Conservation (phyloP, 257 asterid species). For the Ajuga chamaepitys region DNA sequence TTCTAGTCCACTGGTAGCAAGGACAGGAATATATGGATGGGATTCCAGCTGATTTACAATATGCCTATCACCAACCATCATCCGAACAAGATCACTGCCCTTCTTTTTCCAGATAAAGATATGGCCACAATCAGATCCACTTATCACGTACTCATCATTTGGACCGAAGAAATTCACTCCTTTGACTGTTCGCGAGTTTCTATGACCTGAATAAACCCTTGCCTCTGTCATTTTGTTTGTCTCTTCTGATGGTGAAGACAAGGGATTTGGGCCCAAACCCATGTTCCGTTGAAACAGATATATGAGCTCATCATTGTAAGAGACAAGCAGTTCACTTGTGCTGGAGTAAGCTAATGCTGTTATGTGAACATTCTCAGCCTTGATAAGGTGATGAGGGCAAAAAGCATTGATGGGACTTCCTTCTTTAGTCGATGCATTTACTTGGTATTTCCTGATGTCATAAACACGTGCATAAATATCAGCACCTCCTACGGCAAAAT, state of each 20-base stretch:
- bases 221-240: conserved; percentile 21
- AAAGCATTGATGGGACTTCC: conserved; percentile 45
- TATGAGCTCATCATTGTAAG: conserved; percentile 66
- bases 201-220: conserved; percentile 54
- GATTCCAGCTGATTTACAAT: conserved; percentile 61
- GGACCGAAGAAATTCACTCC: conserved; percentile 81
- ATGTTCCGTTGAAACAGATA: conserved; percentile 59
- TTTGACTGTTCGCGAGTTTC: conserved; percentile 60
- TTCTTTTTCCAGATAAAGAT: conserved; percentile 76
- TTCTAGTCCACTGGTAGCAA: conserved; percentile 75
- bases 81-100: conserved; percentile 48
- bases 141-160: conserved; percentile 53
- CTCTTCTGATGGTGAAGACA: conserved; percentile 27
- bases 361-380: conserved; percentile 41
- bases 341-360: conserved; percentile 69
- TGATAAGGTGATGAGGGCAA: conserved; percentile 47
- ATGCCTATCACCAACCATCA: conserved; percentile 60
- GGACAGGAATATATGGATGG: conserved; percentile 55
- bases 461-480: conserved; percentile 70
- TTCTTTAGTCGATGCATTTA: conserved; percentile 28
- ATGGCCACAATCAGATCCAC: conserved; percentile 84
- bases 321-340: conserved; percentile 64
- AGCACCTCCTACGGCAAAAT: conserved; percentile 64
- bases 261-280: conserved; percentile 56
- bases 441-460: conserved; percentile 54